Evolutionary conservation across 73 alveolate genomes (phyloP).

Genomic region (Symbiodinium pilosum): DNA sequence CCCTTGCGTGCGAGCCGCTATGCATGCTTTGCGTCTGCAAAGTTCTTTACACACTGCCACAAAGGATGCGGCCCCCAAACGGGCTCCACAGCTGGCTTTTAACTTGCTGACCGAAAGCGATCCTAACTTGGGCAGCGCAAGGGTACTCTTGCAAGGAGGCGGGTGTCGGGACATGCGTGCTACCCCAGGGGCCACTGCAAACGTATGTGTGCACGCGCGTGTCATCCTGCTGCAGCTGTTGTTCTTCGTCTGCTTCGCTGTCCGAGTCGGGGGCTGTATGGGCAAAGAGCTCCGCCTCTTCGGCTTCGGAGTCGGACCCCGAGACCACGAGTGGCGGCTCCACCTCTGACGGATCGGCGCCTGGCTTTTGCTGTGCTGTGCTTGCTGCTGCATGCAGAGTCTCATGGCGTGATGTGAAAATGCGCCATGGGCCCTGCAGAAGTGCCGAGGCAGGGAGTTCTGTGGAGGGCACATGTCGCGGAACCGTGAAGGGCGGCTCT

Average conservation of each 20-base stretch:
- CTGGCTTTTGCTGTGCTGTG: not conserved
- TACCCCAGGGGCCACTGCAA: too few species aligned
- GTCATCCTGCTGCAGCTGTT: too few species aligned
- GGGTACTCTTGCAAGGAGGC: not conserved
- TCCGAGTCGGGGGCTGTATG: not conserved
- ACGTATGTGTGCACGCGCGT: too few species aligned
- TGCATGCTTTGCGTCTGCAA: not conserved
- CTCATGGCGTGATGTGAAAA: not conserved
- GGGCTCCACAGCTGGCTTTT: not conserved
- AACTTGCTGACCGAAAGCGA: not conserved
- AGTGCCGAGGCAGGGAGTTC: too few species aligned
- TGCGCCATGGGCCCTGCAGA: not conserved
- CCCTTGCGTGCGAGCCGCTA: not conserved
- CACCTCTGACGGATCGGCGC: not conserved
- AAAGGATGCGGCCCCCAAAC: not conserved
- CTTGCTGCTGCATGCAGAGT: not conserved
- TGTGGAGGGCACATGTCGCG: too few species aligned
- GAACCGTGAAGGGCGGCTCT: too few species aligned
- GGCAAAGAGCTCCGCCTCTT: too few species aligned
- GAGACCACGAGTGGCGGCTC: not conserved
- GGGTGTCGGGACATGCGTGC: too few species aligned
- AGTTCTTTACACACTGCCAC: not conserved
- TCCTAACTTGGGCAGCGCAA: not conserved
- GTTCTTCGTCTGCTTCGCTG: too few species aligned
- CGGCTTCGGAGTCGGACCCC: not conserved